Evolutionary conservation across 1,284 basidiomycete species (phyloP).

Genomic region (Puccinia coronata): DNA sequence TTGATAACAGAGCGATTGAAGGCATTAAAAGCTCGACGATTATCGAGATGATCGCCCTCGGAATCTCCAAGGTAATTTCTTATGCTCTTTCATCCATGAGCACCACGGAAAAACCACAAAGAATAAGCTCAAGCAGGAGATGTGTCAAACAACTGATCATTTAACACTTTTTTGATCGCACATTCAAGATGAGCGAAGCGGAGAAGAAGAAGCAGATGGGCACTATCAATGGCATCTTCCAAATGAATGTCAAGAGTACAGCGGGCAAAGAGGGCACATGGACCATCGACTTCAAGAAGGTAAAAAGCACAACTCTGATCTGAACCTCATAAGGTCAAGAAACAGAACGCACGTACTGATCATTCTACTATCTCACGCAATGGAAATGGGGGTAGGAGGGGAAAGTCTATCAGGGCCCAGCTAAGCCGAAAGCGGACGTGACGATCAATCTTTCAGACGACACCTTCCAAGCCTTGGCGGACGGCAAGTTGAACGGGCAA

Average conservation of each 20-base stretch:
- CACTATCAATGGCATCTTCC: slow-evolving; percentile 75
- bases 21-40: slow-evolving; percentile 40
- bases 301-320: slow-evolving; percentile 50
- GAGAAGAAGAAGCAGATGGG: slow-evolving; percentile 40
- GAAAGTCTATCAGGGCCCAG: slow-evolving; percentile 74
- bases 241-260: slow-evolving; percentile 78
- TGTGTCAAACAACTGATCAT: too few species aligned
- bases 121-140: neutral
- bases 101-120: neutral
- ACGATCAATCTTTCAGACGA: slow-evolving; percentile 69
- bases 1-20: slow-evolving; percentile 24
- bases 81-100: neutral
- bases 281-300: slow-evolving; percentile 94
- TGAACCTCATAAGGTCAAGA: neutral
- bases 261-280: slow-evolving; percentile 69
- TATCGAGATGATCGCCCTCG: neutral
- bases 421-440: slow-evolving; percentile 68
- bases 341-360: too few species aligned
- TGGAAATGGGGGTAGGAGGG: slow-evolving; percentile 62
- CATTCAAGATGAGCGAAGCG: slow-evolving; percentile 25
- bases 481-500: slow-evolving; percentile 70
- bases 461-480: slow-evolving; percentile 62
- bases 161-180: neutral
- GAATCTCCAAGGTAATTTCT: slow-evolving; percentile 21
- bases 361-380: neutral